phyloP scores from a whole-genome alignment of 1,284 basidiomycete genomes.

The Sporisorium exsertum region DNA sequence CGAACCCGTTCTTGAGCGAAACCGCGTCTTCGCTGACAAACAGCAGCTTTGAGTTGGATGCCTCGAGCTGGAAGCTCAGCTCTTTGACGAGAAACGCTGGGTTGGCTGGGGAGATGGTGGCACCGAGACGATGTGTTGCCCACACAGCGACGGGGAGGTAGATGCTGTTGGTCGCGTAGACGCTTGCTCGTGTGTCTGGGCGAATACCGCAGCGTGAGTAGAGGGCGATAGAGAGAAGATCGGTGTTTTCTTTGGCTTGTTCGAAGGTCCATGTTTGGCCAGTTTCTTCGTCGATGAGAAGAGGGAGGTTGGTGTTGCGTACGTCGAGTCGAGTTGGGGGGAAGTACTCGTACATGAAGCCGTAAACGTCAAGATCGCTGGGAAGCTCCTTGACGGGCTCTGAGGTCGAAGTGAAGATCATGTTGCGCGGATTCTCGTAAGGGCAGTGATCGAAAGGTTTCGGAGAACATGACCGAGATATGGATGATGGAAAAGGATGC shows the following conservation, averaged over 20 bases:
- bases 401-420: conserved; percentile 50
- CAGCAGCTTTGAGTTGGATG: conserved; percentile 75
- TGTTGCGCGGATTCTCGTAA: background rate
- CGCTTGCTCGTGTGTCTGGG: conserved; percentile 42
- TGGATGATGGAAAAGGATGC: background rate
- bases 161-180: conserved; percentile 58
- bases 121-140: conserved; percentile 81
- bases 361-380: conserved; percentile 56
- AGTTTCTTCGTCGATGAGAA: conserved; percentile 61
- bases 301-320: conserved; percentile 48
- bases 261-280: conserved; percentile 53
- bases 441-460: background rate
- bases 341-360: conserved; percentile 57
- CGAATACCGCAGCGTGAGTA: conserved; percentile 23
- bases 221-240: conserved; percentile 46
- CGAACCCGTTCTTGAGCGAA: conserved; percentile 71
- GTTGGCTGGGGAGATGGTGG: conserved; percentile 79
- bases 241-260: conserved; percentile 43
- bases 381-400: conserved; percentile 47
- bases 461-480: background rate
- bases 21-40: conserved; percentile 75
- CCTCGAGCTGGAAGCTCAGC: conserved; percentile 71
- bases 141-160: conserved; percentile 81
- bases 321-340: conserved; percentile 49
- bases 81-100: conserved; percentile 79